Percentiles rank a stretch among this genome's conserved stretches.
phyloP scores from a whole-genome alignment of 148 eudicot species.

The Linanthus parryae region DNA sequence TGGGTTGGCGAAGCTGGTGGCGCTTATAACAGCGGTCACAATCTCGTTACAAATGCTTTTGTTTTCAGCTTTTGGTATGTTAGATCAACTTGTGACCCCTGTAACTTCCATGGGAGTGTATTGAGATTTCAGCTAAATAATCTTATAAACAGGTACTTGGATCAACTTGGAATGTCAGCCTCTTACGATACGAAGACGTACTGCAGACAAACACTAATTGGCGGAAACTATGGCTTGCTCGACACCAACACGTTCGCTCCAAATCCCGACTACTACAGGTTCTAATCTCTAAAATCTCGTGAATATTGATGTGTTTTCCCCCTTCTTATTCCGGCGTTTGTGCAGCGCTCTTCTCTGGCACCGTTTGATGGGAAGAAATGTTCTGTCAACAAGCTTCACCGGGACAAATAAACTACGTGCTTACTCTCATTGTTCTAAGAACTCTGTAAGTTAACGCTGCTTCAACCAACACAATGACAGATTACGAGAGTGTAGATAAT shows the following conservation, averaged over 20 bases:
- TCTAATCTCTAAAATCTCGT: not conserved
- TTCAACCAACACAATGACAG: no score
- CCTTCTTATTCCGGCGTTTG: constrained; percentile 2
- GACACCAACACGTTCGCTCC: constrained; percentile 73
- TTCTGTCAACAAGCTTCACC: constrained; percentile 54
- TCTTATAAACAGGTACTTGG: constrained; percentile 58
- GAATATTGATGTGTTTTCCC: no score
- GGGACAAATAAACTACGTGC: constrained; percentile 60
- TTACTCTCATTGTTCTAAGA: constrained; percentile 81
- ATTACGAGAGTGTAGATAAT: no score
- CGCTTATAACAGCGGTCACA: constrained; percentile 18
- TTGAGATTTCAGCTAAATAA: not conserved
- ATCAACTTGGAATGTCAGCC: constrained; percentile 78
- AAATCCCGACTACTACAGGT: constrained; percentile 98
- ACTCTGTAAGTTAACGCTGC: constrained; percentile 54
- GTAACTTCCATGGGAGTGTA: not conserved
- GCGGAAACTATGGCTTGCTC: constrained; percentile 92
- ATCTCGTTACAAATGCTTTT: constrained; percentile 16
- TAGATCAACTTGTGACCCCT: no score
- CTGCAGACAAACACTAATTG: constrained; percentile 77
- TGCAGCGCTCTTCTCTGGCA: constrained; percentile 95
- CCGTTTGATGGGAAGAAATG: constrained; percentile 73
- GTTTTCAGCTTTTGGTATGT: constrained; percentile 21
- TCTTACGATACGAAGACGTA: constrained; percentile 66
- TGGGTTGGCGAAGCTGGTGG: constrained; percentile 25